Percentiles rank a stretch among this genome's conserved stretches.
These are phyloP conservation scores for Lactarius pseudohatsudake DNA, from an alignment of 768 basidiomycete genomes.

Conservation along the genomic window DNA sequence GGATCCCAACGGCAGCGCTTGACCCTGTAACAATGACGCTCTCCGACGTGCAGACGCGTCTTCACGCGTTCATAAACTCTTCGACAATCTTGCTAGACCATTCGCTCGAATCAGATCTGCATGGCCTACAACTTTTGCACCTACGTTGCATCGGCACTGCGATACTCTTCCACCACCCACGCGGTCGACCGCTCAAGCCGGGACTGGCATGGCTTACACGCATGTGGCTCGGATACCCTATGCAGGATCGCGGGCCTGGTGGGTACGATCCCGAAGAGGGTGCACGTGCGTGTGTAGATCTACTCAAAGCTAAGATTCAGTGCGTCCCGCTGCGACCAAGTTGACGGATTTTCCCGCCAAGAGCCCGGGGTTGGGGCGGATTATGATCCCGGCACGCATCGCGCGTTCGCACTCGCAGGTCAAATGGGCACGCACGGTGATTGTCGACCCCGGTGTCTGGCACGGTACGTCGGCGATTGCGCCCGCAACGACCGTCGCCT, in stretches of 20 bases:
- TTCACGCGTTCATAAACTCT: slow-evolving; percentile 59
- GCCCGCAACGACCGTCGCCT: neutral
- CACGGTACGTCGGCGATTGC: neutral
- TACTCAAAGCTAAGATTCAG: slow-evolving; percentile 77
- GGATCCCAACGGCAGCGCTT: slow-evolving; percentile 54
- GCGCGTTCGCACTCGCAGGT: slow-evolving; percentile 26
- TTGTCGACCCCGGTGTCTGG: too few species aligned
- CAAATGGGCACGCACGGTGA: slow-evolving; percentile 18
- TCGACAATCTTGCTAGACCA: slow-evolving; percentile 88
- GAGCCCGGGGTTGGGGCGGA: slow-evolving; percentile 80
- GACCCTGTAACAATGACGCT: slow-evolving; percentile 73
- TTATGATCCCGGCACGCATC: slow-evolving; percentile 85
- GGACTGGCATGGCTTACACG: slow-evolving; percentile 94
- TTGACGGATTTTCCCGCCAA: slow-evolving; percentile 27
- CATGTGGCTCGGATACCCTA: slow-evolving; percentile 95
- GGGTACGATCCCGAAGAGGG: slow-evolving; percentile 97
- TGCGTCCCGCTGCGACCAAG: neutral
- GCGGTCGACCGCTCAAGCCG: slow-evolving; percentile 90
- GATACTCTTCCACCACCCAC: slow-evolving; percentile 86
- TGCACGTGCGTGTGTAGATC: slow-evolving; percentile 84
- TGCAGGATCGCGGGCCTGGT: slow-evolving; percentile 79
- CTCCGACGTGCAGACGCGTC: slow-evolving; percentile 64
- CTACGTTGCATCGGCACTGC: slow-evolving; percentile 91
- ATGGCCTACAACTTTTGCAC: slow-evolving; percentile 82
- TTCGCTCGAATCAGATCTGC: slow-evolving; percentile 92